phyloP scores from a whole-genome alignment of 768 basidiomycete species.

The Porpolomopsis calyptriformis region DNA sequence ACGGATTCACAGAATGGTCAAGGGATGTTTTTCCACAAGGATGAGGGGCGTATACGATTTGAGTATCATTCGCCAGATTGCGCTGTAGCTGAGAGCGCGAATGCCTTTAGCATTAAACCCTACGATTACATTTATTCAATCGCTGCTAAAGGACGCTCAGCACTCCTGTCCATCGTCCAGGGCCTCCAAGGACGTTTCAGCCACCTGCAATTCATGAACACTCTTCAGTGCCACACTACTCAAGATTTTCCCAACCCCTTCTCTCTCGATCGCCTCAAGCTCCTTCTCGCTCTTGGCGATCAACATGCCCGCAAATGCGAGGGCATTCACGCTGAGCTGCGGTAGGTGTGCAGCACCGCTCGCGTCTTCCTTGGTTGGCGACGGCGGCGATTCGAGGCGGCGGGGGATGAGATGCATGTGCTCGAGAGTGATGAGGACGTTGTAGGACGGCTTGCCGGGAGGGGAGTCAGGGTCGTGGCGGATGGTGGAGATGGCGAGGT shows the following conservation, averaged over 20 bases:
- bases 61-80: too few species aligned
- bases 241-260: conserved; percentile 55
- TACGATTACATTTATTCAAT: too few species aligned
- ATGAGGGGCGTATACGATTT: not conserved
- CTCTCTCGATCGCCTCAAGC: conserved; percentile 53
- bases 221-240: conserved; percentile 53
- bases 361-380: conserved; percentile 44
- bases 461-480: conserved; percentile 58
- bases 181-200: conserved; percentile 32
- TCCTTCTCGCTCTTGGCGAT: conserved; percentile 78
- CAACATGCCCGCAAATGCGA: conserved; percentile 85
- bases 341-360: conserved; percentile 40
- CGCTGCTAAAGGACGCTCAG: too few species aligned
- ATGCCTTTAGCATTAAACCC: too few species aligned
- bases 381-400: conserved; percentile 17
- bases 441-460: conserved; percentile 64
- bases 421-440: conserved; percentile 68
- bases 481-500: conserved; percentile 64
- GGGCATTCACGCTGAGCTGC: conserved; percentile 64
- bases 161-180: too few species aligned
- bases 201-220: conserved; percentile 57
- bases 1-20: too few species aligned
- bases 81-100: too few species aligned
- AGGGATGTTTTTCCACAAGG: not conserved
- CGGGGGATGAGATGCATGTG: conserved; percentile 86